Conservation (phyloP, 331 rosid genomes). For the Quercus tomentella region DNA sequence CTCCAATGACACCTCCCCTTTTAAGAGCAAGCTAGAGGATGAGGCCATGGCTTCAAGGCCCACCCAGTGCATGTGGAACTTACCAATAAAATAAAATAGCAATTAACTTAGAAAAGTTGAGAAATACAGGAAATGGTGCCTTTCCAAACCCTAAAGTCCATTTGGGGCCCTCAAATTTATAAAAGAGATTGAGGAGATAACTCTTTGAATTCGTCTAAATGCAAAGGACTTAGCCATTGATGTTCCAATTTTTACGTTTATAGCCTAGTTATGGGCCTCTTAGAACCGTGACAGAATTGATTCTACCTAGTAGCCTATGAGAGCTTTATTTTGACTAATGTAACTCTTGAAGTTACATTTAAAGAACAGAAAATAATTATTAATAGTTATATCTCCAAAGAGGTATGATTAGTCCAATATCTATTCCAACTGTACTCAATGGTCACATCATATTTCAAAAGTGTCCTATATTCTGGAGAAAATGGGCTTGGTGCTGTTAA, state of each 20-base stretch:
- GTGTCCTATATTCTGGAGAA: neutral
- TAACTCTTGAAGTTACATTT: neutral
- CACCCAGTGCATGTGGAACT: no score
- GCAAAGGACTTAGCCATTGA: neutral
- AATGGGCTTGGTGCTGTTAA: neutral
- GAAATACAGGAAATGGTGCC: neutral
- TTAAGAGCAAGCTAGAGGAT: no score
- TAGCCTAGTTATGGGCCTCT: no score
- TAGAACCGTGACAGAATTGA: no score
- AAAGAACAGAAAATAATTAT: no score
- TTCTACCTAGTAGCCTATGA: neutral
- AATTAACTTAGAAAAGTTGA: neutral
- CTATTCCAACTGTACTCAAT: neutral
- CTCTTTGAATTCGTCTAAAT: neutral
- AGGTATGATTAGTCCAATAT: neutral
- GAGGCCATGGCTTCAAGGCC: no score
- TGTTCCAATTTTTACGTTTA: no score
- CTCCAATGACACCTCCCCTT: no score
- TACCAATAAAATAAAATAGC: neutral
- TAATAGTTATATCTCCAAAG: no score
- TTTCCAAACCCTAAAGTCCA: no score
- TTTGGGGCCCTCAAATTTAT: neutral
- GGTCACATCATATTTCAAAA: neutral
- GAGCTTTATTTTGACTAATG: neutral
- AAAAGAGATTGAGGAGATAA: neutral